These are phyloP conservation scores for Wickerhamomyces rabaulensis DNA, from an alignment of 805 yeast genomes.

Conservation along the genomic window DNA sequence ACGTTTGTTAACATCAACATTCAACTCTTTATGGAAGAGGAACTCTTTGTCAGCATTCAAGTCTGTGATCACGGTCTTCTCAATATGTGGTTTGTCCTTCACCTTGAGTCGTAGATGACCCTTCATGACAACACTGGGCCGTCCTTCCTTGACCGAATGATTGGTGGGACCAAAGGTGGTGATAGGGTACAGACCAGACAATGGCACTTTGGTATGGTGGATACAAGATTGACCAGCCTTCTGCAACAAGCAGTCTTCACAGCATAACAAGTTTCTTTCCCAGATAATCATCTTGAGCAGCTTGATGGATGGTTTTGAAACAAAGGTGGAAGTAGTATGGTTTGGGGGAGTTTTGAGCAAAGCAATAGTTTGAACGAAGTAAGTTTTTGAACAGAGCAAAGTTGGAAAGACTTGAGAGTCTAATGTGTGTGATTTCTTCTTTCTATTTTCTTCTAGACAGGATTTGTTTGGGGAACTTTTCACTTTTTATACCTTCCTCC, in stretches of 20 bases:
- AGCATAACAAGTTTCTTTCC: constrained; percentile 7
- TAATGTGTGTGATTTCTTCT: too few species aligned
- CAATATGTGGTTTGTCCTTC: constrained; percentile 1
- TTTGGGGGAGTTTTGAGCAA: background rate
- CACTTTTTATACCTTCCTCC: too few species aligned
- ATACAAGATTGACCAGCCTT: constrained; percentile 6
- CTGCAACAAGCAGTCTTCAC: constrained; percentile 2
- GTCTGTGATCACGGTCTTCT: constrained; percentile 2
- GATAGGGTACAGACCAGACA: background rate
- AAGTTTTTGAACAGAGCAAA: background rate
- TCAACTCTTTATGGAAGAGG: constrained; percentile 8
- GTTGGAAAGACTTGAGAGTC: background rate
- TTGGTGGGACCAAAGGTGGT: background rate
- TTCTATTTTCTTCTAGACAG: too few species aligned
- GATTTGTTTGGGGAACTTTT: too few species aligned
- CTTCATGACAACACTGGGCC: background rate
- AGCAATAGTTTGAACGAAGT: background rate
- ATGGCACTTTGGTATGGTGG: background rate
- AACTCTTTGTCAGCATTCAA: constrained; percentile 9
- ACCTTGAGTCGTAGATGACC: background rate
- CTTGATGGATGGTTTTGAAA: background rate
- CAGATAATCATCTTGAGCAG: constrained; percentile 8
- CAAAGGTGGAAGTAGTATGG: background rate
- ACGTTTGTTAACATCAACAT: constrained; percentile 4
- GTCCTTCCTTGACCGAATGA: background rate